These are phyloP conservation scores for Mucor mucedo DNA, from an alignment of 371 early-diverging fungal species.

Conservation along the genomic window DNA sequence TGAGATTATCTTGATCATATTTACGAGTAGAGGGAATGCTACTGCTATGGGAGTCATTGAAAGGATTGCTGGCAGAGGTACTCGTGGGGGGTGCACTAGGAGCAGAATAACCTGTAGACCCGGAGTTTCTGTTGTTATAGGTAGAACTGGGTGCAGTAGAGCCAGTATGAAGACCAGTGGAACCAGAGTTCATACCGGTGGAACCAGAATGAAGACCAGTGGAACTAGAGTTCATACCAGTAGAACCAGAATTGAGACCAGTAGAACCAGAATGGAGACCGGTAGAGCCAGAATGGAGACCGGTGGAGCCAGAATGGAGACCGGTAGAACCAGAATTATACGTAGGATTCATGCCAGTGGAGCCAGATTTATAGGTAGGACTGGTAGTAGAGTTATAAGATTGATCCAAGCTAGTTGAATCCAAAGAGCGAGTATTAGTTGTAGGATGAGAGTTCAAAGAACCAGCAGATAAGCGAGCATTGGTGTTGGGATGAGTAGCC, in stretches of 20 bases:
- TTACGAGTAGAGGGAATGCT: neutral
- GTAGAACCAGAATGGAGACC: no score
- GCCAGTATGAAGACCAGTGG: neutral
- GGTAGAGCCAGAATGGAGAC: neutral
- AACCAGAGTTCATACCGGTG: no score
- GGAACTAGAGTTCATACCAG: neutral
- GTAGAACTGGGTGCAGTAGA: neutral
- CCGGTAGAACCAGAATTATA: neutral
- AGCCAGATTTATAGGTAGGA: neutral
- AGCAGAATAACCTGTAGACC: neutral
- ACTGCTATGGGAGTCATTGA: neutral
- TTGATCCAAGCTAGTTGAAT: no score
- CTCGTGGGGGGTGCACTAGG: slow-evolving; percentile 2
- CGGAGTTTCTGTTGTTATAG: neutral
- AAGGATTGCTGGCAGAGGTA: neutral
- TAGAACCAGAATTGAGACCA: slow-evolving; percentile 1
- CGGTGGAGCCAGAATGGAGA: neutral
- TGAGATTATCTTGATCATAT: neutral
- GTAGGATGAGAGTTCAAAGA: neutral
- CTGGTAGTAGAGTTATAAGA: neutral
- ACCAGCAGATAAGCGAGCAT: neutral
- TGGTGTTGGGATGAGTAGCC: neutral
- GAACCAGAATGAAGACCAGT: neutral
- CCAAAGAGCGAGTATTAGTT: neutral
- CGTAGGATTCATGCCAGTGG: neutral